Evolutionary conservation across 2,329 filamentous ascomycete species (phyloP).

Genomic region (Venturia pyrina): DNA sequence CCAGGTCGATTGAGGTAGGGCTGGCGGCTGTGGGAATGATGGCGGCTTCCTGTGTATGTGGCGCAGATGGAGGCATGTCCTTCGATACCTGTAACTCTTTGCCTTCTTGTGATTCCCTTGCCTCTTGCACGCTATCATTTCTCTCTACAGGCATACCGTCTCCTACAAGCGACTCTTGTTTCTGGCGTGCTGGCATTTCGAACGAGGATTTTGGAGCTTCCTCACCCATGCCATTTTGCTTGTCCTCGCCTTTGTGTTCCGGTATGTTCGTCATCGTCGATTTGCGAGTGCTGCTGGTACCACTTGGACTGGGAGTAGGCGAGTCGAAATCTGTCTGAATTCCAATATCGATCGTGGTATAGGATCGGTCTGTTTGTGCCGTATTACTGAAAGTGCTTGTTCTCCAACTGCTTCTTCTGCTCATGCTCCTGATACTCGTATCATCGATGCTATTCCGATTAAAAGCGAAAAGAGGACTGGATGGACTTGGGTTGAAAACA

Average conservation of each 20-base stretch:
- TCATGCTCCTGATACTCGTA: constrained; percentile 19
- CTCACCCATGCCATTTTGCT: not conserved
- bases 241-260: constrained; percentile 6
- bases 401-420: constrained; percentile 58
- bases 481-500: constrained; percentile 67
- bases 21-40: constrained; percentile 13
- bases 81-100: not conserved
- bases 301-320: constrained; percentile 4
- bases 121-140: not conserved
- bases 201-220: not conserved
- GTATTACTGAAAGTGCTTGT: constrained; percentile 57
- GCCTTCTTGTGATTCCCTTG: not conserved
- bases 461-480: constrained; percentile 60
- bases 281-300: not conserved
- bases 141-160: not conserved
- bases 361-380: constrained; percentile 45
- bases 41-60: not conserved
- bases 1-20: constrained; percentile 1
- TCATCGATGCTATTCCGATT: constrained; percentile 47
- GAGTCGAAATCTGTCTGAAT: constrained; percentile 49
- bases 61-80: not conserved
- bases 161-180: not conserved
- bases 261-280: constrained; percentile 8
- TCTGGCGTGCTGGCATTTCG: not conserved
- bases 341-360: constrained; percentile 56